These are phyloP conservation scores for Curvularia spicifera DNA, from an alignment of 2,329 filamentous ascomycete species.

Conservation along the genomic window DNA sequence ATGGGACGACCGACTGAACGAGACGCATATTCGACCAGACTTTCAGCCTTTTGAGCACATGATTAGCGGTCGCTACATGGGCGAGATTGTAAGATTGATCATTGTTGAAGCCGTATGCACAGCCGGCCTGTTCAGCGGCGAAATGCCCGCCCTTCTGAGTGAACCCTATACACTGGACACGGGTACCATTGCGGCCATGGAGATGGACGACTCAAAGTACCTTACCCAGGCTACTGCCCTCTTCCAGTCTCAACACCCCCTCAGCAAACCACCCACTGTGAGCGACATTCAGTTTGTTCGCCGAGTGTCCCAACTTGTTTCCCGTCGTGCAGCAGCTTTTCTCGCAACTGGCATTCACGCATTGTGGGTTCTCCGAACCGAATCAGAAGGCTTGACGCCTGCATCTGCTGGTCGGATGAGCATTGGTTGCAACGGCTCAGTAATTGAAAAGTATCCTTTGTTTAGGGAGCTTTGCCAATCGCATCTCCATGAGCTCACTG, in stretches of 20 bases:
- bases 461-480: slow-evolving; percentile 69
- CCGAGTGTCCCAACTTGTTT: slow-evolving; percentile 60
- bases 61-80: slow-evolving; percentile 68
- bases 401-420: slow-evolving; percentile 49
- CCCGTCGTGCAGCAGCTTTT: slow-evolving; percentile 65
- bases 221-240: slow-evolving; percentile 52
- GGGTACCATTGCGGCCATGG: slow-evolving; percentile 63
- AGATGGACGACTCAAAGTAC: slow-evolving; percentile 54
- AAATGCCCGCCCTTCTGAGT: slow-evolving; percentile 61
- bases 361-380: slow-evolving; percentile 63
- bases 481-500: slow-evolving; percentile 66
- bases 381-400: slow-evolving; percentile 54
- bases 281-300: slow-evolving; percentile 63
- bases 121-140: slow-evolving; percentile 63
- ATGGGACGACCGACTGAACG: slow-evolving; percentile 68
- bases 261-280: slow-evolving; percentile 53
- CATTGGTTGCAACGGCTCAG: slow-evolving; percentile 79
- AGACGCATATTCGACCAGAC: slow-evolving; percentile 62
- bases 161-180: slow-evolving; percentile 67
- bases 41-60: slow-evolving; percentile 71
- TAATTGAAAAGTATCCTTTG: slow-evolving; percentile 77
- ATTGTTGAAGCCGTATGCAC: slow-evolving; percentile 65
- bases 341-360: slow-evolving; percentile 69
- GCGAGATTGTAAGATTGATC: slow-evolving; percentile 67
- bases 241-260: slow-evolving; percentile 60